These are phyloP conservation scores for Monosporascus sp. DNA, from an alignment of 2,329 filamentous ascomycete species.

Conservation along the genomic window DNA sequence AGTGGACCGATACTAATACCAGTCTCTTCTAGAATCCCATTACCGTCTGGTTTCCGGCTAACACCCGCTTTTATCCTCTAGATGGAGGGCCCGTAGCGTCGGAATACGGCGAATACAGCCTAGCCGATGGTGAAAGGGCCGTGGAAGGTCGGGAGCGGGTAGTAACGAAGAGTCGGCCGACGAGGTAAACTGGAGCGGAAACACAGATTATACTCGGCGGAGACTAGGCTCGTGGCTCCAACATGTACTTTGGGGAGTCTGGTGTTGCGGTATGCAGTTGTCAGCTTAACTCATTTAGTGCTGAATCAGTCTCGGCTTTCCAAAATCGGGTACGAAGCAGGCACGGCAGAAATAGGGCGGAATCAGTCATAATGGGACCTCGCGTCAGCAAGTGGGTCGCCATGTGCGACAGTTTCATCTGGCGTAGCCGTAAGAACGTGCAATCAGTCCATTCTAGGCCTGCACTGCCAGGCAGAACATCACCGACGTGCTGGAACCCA, in stretches of 20 bases:
- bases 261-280: not conserved
- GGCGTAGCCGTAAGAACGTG: not conserved
- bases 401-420: not conserved
- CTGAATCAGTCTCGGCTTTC: not conserved
- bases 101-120: not conserved
- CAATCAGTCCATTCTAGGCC: not conserved
- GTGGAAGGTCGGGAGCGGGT: too few relatives aligned
- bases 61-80: not conserved
- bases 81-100: not conserved
- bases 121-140: not conserved
- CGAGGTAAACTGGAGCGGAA: not conserved
- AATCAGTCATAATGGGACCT: not conserved
- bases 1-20: not conserved
- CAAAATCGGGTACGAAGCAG: not conserved
- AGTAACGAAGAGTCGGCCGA: not conserved
- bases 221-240: not conserved
- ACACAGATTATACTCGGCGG: not conserved
- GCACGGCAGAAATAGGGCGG: not conserved
- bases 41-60: not conserved
- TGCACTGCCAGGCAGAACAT: not conserved
- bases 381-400: not conserved
- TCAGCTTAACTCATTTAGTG: not conserved
- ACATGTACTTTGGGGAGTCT: not conserved
- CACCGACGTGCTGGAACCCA: not conserved
- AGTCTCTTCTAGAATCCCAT: not conserved